Conservation (phyloP, 1,139 yeast genomes). For the Magnusiomyces fungicola region DNA sequence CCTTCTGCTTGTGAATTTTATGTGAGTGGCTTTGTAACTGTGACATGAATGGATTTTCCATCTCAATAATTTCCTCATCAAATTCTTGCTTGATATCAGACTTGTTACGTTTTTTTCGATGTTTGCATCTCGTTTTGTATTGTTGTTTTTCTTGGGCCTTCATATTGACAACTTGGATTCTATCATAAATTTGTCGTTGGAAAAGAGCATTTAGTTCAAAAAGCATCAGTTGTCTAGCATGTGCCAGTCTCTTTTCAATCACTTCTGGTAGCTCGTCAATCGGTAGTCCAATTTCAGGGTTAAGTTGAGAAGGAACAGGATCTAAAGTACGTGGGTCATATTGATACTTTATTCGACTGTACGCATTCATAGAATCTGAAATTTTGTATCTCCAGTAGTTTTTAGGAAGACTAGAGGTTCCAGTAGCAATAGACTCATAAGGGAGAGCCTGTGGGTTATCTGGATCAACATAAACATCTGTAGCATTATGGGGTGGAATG, state of each 20-base stretch:
- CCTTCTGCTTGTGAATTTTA: too few species aligned
- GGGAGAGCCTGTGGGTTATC: neutral
- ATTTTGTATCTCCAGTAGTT: neutral
- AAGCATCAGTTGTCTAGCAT: conserved; percentile 10
- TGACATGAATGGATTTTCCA: too few species aligned
- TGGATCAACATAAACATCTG: neutral
- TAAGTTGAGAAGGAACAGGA: neutral
- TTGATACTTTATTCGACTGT: neutral
- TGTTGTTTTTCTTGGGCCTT: neutral
- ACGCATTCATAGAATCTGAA: conserved; percentile 2
- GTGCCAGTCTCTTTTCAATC: conserved; percentile 1
- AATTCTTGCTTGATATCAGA: too few species aligned
- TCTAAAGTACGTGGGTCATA: neutral
- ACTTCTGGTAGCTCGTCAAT: neutral
- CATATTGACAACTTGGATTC: conserved; percentile 13
- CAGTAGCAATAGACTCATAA: neutral
- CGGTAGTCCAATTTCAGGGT: conserved; percentile 2
- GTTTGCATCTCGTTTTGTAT: neutral
- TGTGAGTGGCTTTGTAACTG: neutral
- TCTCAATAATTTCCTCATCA: too few species aligned
- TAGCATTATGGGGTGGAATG: neutral
- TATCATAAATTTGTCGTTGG: conserved; percentile 16
- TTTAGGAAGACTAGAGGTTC: neutral
- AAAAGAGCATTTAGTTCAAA: conserved; percentile 20
- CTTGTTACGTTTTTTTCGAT: neutral